Evolutionary conservation across 1,284 basidiomycete genomes (phyloP).

Genomic region (Puccinia hordei): DNA sequence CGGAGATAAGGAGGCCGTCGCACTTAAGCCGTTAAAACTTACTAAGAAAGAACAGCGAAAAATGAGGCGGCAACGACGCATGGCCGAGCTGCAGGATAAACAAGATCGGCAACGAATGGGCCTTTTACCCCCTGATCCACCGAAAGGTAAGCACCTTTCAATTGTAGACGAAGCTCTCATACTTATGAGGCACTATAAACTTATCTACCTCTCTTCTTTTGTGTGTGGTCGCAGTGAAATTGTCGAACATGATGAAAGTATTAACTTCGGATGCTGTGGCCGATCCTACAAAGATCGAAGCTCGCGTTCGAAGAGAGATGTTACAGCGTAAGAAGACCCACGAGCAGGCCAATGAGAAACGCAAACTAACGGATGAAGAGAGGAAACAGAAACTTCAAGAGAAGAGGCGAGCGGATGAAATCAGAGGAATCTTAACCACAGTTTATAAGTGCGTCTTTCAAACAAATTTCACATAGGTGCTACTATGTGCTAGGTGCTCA

Average conservation of each 20-base stretch:
- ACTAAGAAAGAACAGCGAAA: constrained; percentile 97
- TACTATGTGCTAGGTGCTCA: neutral
- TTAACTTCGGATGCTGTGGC: constrained; percentile 92
- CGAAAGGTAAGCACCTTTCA: constrained; percentile 70
- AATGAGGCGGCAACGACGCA: constrained; percentile 83
- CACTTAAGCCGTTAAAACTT: constrained; percentile 79
- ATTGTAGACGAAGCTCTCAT: neutral
- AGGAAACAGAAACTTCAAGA: constrained; percentile 78
- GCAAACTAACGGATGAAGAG: constrained; percentile 88
- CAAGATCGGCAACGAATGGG: constrained; percentile 95
- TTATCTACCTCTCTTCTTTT: constrained; percentile 3
- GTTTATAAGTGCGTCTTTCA: constrained; percentile 76
- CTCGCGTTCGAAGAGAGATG: constrained; percentile 87
- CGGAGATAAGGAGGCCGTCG: constrained; percentile 75
- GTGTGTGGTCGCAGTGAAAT: constrained; percentile 68
- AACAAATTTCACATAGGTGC: neutral
- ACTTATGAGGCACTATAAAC: neutral
- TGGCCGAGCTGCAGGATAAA: constrained; percentile 89
- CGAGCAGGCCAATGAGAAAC: constrained; percentile 85
- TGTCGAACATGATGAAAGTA: constrained; percentile 97
- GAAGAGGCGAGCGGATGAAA: constrained; percentile 81
- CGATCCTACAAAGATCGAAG: constrained; percentile 94
- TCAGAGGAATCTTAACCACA: constrained; percentile 79
- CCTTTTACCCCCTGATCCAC: constrained; percentile 86
- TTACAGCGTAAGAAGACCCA: constrained; percentile 83